Conservation (phyloP, 2,329 filamentous ascomycete genomes). For the Niveomyces coronatus region DNA sequence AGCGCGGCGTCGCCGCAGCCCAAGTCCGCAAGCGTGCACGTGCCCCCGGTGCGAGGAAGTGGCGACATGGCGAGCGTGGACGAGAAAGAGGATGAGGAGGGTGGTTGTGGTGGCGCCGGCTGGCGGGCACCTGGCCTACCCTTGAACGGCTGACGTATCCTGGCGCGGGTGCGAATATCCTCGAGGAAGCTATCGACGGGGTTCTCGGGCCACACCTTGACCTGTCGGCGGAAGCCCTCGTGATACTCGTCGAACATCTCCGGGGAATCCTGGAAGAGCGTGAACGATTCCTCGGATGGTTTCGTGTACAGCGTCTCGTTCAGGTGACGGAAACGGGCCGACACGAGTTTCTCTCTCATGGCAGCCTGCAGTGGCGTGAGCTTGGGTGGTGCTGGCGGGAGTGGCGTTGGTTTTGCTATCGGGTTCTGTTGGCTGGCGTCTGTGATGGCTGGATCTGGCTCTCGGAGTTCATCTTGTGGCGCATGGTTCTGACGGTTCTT, state of each 20-base stretch:
- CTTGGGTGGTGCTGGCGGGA: constrained; percentile 40
- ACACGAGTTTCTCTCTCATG: constrained; percentile 91
- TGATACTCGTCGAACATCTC: constrained; percentile 97
- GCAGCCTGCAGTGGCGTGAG: constrained; percentile 87
- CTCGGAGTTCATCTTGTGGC: constrained; percentile 13
- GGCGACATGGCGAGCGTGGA: constrained; percentile 28
- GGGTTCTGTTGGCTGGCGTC: constrained; percentile 12
- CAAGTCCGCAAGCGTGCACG: constrained; percentile 76
- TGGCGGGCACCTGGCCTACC: constrained; percentile 20
- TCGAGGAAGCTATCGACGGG: constrained; percentile 80
- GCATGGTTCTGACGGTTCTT: constrained; percentile 18
- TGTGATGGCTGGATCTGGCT: constrained; percentile 2
- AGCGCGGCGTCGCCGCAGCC: constrained; percentile 89
- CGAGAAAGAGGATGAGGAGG: too few relatives aligned
- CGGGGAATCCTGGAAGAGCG: constrained; percentile 72
- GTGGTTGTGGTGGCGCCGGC: too few relatives aligned
- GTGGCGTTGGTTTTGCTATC: constrained; percentile 22
- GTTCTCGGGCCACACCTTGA: constrained; percentile 93
- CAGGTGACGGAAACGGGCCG: constrained; percentile 90
- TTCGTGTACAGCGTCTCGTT: constrained; percentile 96
- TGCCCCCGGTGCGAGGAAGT: constrained; percentile 61
- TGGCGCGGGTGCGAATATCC: constrained; percentile 59
- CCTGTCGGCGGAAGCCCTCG: constrained; percentile 89
- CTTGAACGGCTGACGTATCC: constrained; percentile 28
- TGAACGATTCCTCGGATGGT: constrained; percentile 72